A percentile compares a stretch with the other conserved stretches of the same genome.
Conservation (phyloP, 192 early-diverging fungal species). For the Cladochytrium replicatum region DNA sequence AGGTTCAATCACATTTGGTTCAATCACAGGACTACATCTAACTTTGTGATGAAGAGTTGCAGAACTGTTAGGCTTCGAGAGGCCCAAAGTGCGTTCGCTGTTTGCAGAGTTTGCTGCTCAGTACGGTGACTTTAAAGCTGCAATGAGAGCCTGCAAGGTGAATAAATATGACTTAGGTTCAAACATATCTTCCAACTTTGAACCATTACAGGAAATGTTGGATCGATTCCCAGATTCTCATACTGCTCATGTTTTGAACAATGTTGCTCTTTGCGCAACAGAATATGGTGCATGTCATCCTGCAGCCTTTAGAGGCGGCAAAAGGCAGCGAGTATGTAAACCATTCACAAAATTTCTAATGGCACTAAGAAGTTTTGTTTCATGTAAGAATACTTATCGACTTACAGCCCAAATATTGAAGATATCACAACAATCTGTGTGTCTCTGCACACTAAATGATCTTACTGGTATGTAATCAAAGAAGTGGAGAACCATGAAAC, state of each 20-base stretch:
- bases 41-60: no score
- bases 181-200: not conserved
- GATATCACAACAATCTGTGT: conserved; percentile 24
- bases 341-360: not conserved
- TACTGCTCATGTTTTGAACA: conserved; percentile 17
- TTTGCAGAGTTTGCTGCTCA: conserved; percentile 50
- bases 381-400: conserved; percentile 9
- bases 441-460: conserved; percentile 15
- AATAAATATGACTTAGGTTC: not conserved
- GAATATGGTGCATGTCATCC: conserved; percentile 20
- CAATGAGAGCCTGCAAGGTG: conserved; percentile 30
- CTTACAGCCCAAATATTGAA: conserved; percentile 32
- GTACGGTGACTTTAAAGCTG: conserved; percentile 38
- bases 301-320: conserved; percentile 24
- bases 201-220: conserved; percentile 28
- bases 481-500: conserved; percentile 5
- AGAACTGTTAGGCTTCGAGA: conserved; percentile 32
- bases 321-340: not conserved
- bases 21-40: no score
- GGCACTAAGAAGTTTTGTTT: not conserved
- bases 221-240: conserved; percentile 28
- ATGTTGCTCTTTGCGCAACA: conserved; percentile 22
- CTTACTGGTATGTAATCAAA: conserved; percentile 11
- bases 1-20: conserved; percentile 6
- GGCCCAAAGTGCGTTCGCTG: conserved; percentile 29